Conservation (phyloP, 2,329 filamentous ascomycete species). For the Arthrinium phaeospermum region DNA sequence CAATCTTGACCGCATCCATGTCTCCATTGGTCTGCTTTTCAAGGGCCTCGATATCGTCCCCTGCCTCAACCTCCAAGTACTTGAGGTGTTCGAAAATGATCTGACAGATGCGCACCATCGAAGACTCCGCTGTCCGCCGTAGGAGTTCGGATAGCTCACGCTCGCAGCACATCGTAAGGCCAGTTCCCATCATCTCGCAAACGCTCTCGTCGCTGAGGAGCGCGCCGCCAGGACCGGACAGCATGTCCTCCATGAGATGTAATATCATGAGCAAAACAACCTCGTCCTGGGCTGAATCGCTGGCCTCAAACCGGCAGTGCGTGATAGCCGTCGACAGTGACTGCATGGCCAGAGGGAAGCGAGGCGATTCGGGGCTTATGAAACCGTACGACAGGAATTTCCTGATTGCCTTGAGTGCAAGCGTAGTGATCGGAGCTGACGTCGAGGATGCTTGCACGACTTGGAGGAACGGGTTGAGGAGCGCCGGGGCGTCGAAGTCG, state of each 20-base stretch:
- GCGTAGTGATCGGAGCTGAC: slow-evolving; percentile 92
- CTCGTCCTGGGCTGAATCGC: slow-evolving; percentile 92
- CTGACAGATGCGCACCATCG: slow-evolving; percentile 99
- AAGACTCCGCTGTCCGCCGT: slow-evolving; percentile 89
- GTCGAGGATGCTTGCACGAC: slow-evolving; percentile 97
- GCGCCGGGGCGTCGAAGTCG: slow-evolving; percentile 84
- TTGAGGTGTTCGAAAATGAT: slow-evolving; percentile 96
- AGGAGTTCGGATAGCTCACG: slow-evolving; percentile 88
- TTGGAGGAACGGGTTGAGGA: slow-evolving; percentile 93
- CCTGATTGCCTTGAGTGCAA: slow-evolving; percentile 89
- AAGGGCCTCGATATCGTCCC: slow-evolving; percentile 67
- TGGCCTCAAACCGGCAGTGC: slow-evolving; percentile 96
- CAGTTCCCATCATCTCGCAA: slow-evolving; percentile 99
- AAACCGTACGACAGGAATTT: slow-evolving; percentile 98
- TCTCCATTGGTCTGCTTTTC: slow-evolving; percentile 72
- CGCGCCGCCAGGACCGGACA: slow-evolving; percentile 89
- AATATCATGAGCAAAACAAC: slow-evolving; percentile 93
- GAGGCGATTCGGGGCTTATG: slow-evolving; percentile 81
- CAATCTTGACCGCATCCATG: slow-evolving; percentile 82
- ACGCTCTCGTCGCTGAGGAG: slow-evolving; percentile 97
- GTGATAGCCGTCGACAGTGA: slow-evolving; percentile 93
- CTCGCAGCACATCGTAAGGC: slow-evolving; percentile 96
- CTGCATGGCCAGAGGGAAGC: slow-evolving; percentile 91
- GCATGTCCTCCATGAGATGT: slow-evolving; percentile 98
- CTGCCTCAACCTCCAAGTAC: slow-evolving; percentile 78